Evolutionary conservation across 805 yeast species (phyloP).

Genomic region (Spathaspora arborariae): DNA sequence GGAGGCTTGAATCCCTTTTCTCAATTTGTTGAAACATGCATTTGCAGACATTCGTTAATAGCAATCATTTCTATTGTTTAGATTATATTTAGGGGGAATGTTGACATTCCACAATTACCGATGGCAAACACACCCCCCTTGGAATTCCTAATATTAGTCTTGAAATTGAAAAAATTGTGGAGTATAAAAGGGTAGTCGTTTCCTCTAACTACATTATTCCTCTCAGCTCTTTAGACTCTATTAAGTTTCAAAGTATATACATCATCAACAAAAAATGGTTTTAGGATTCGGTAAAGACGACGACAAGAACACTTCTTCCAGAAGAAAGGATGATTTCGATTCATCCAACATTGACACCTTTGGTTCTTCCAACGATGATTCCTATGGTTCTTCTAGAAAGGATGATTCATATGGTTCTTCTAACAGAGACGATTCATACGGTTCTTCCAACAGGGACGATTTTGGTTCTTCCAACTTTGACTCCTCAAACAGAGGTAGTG

Average conservation of each 20-base stretch:
- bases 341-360: constrained; percentile 12
- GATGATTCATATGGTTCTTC: constrained; percentile 20
- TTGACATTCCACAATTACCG: background rate
- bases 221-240: background rate
- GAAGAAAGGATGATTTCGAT: constrained; percentile 12
- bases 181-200: background rate
- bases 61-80: background rate
- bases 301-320: constrained; percentile 10
- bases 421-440: constrained; percentile 10
- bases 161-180: background rate
- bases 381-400: constrained; percentile 22
- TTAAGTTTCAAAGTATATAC: background rate
- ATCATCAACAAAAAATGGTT: constrained; percentile 18
- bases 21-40: background rate
- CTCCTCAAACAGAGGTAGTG: background rate
- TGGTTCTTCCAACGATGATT: constrained; percentile 15
- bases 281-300: constrained; percentile 31
- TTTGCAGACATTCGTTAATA: background rate
- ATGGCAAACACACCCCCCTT: background rate
- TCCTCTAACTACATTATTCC: background rate
- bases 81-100: background rate
- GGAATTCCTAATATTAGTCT: background rate
- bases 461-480: constrained; percentile 13
- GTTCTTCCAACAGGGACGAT: constrained; percentile 12
- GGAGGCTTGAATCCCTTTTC: background rate